phyloP scores from a whole-genome alignment of 169 alveolate species.

The Plasmodium gallinaceum region DNA sequence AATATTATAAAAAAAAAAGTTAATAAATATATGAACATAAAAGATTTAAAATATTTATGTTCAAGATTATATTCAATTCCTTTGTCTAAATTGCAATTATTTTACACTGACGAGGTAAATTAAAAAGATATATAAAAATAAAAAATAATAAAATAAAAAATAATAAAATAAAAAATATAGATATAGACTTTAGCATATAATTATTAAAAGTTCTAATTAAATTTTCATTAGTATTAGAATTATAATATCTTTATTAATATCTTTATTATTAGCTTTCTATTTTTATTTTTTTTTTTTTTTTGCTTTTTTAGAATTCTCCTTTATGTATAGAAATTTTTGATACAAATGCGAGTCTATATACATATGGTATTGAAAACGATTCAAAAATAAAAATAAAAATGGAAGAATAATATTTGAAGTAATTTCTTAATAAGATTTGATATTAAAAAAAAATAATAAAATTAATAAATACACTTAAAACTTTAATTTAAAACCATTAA shows the following conservation, averaged over 20 bases:
- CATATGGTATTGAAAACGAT: slow-evolving; percentile 74
- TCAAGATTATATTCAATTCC: slow-evolving; percentile 70
- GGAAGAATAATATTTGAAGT: slow-evolving; percentile 42
- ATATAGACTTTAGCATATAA: neutral
- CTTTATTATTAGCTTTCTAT: neutral
- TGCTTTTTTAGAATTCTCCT: slow-evolving; percentile 54
- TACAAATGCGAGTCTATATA: slow-evolving; percentile 68
- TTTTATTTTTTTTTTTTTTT: slow-evolving; percentile 2
- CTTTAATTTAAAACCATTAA: no score
- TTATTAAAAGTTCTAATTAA: neutral
- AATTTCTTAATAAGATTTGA: neutral
- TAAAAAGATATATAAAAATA: neutral
- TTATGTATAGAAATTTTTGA: slow-evolving; percentile 67
- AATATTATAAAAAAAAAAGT: slow-evolving; percentile 70
- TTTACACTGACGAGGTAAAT: slow-evolving; percentile 71
- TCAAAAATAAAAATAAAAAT: slow-evolving; percentile 67
- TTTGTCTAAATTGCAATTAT: slow-evolving; percentile 31
- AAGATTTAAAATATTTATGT: slow-evolving; percentile 67
- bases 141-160: neutral
- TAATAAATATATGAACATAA: slow-evolving; percentile 50
- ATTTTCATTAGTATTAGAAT: neutral
- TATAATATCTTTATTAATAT: neutral
- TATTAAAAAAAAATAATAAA: slow-evolving; percentile 16
- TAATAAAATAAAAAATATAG: neutral
- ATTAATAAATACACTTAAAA: neutral